Evolutionary conservation across 768 basidiomycete species (phyloP).

Genomic region (Xerocomus brunneocitrinus): DNA sequence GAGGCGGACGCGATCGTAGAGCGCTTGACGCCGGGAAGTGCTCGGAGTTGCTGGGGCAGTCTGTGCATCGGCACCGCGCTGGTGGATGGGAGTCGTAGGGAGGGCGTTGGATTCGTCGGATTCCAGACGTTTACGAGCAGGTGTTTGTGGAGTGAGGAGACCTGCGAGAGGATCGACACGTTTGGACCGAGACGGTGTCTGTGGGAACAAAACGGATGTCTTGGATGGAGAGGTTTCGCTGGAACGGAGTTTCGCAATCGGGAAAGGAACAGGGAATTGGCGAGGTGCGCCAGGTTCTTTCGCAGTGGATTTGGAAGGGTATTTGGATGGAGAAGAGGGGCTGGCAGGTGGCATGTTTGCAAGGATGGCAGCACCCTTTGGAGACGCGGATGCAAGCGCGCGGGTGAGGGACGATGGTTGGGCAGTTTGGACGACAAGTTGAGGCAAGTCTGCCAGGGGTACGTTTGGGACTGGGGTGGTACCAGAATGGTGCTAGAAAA

Average conservation of each 20-base stretch:
- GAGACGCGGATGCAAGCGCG: constrained; percentile 68
- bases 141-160: constrained; percentile 35
- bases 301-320: constrained; percentile 35
- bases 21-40: constrained; percentile 70
- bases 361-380: constrained; percentile 44
- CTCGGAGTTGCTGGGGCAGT: constrained; percentile 67
- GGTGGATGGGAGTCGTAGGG: constrained; percentile 65
- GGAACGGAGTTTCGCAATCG: constrained; percentile 35
- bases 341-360: constrained; percentile 31
- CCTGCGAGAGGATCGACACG: constrained; percentile 32
- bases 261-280: constrained; percentile 39
- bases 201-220: constrained; percentile 49
- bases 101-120: constrained; percentile 33
- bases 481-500: constrained; percentile 47
- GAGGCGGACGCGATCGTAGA: constrained; percentile 77
- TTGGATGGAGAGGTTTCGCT: constrained; percentile 43
- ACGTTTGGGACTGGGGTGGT: constrained; percentile 46
- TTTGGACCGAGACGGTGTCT: constrained; percentile 56
- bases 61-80: constrained; percentile 47
- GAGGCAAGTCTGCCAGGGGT: constrained; percentile 64
- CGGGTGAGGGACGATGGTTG: constrained; percentile 69
- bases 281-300: constrained; percentile 11
- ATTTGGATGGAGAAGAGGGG: constrained; percentile 34
- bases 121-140: constrained; percentile 44
- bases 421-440: constrained; percentile 39